These are phyloP conservation scores for Gossypium laxum DNA, from an alignment of 441 rosid species.

Conservation along the genomic window DNA sequence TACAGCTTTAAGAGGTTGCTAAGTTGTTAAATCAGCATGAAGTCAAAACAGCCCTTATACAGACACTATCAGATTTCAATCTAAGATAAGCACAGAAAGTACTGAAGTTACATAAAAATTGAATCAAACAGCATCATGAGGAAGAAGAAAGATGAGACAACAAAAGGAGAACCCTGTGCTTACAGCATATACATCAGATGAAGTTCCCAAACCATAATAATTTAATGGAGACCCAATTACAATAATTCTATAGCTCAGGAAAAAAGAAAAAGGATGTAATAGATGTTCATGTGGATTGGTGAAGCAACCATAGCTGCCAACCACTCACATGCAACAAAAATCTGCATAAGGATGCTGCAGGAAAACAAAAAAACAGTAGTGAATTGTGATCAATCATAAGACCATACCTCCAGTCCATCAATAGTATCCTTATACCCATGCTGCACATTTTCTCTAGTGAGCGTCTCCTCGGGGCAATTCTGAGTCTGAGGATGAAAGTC, in stretches of 20 bases:
- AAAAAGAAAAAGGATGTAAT: background rate
- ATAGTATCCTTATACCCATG: conserved; percentile 84
- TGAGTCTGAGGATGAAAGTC: conserved; percentile 85
- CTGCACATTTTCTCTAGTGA: conserved; percentile 66
- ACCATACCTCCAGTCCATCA: conserved; percentile 86
- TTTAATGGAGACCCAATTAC: background rate
- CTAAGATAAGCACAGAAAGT: background rate
- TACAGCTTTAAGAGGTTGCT: background rate
- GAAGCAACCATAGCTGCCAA: background rate
- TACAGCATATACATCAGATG: background rate
- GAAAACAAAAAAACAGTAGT: background rate
- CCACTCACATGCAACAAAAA: conserved; percentile 6
- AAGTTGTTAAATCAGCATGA: background rate
- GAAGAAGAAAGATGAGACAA: background rate
- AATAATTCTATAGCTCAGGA: background rate
- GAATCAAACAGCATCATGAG: background rate
- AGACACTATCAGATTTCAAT: background rate
- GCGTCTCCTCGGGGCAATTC: conserved; percentile 84
- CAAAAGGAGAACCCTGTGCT: background rate
- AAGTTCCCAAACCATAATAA: background rate
- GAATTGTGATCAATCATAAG: conserved; percentile 1
- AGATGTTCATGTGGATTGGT: background rate
- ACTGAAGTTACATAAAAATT: background rate
- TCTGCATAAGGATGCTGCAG: background rate
- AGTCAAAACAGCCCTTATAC: background rate